Conservation (phyloP, 2,329 filamentous ascomycete species). For the Pyrenochaeta sp. region DNA sequence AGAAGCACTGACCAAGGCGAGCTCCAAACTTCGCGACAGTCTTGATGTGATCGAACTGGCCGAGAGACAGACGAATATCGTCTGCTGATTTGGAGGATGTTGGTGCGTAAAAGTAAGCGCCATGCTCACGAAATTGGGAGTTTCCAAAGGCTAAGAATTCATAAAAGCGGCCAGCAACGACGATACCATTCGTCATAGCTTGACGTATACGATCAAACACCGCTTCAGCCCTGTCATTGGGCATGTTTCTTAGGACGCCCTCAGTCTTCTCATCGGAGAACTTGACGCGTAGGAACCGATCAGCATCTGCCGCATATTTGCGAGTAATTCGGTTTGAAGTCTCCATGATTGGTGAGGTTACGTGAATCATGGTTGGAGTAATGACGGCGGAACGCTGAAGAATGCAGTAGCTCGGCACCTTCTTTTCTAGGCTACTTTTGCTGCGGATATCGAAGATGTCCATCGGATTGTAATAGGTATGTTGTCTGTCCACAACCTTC, state of each 20-base stretch:
- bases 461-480: constrained; percentile 73
- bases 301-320: constrained; percentile 70
- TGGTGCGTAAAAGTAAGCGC: constrained; percentile 90
- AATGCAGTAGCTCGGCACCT: constrained; percentile 75
- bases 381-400: constrained; percentile 79
- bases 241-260: constrained; percentile 47
- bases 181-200: constrained; percentile 78
- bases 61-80: constrained; percentile 86
- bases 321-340: constrained; percentile 88
- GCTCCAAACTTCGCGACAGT: constrained; percentile 90
- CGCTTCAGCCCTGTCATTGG: constrained; percentile 56
- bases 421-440: constrained; percentile 38
- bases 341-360: constrained; percentile 80
- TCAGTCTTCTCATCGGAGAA: constrained; percentile 81
- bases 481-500: constrained; percentile 72
- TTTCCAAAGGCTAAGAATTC: constrained; percentile 95
- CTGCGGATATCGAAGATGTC: constrained; percentile 68
- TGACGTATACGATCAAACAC: constrained; percentile 78
- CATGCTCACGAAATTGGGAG: constrained; percentile 90
- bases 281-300: constrained; percentile 87
- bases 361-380: constrained; percentile 84
- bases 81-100: constrained; percentile 72
- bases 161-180: constrained; percentile 81
- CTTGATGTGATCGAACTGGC: constrained; percentile 80
- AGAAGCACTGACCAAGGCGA: constrained; percentile 92